These are phyloP conservation scores for Ustilaginoidea virens DNA, from an alignment of 2,329 filamentous ascomycete genomes.

Conservation along the genomic window DNA sequence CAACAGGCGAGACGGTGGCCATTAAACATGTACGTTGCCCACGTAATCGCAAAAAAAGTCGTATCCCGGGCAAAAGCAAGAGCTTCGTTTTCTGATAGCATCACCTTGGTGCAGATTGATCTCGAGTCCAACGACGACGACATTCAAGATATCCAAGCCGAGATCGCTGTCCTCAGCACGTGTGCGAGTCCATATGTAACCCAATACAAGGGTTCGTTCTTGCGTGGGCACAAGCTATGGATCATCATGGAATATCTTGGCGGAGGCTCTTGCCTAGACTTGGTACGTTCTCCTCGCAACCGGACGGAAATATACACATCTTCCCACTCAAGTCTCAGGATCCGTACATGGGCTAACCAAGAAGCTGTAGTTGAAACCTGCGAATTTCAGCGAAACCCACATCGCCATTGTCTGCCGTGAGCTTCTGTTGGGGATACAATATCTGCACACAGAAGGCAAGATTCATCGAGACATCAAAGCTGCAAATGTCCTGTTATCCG, in stretches of 20 bases:
- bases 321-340: neutral
- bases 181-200: conserved; percentile 91
- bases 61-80: neutral
- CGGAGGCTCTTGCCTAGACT: conserved; percentile 84
- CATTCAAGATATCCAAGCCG: conserved; percentile 94
- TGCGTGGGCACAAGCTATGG: conserved; percentile 95
- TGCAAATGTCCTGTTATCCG: conserved; percentile 86
- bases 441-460: conserved; percentile 85
- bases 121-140: conserved; percentile 98
- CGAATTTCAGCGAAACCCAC: conserved; percentile 73
- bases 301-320: neutral
- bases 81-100: conserved; percentile 1
- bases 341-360: conserved; percentile 15
- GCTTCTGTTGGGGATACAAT: conserved; percentile 77
- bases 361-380: conserved; percentile 63
- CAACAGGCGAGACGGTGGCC: conserved; percentile 83
- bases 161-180: conserved; percentile 88
- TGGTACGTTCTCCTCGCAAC: conserved; percentile 38
- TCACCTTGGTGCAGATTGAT: conserved; percentile 55
- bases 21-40: conserved; percentile 74
- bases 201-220: conserved; percentile 90
- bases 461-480: conserved; percentile 96
- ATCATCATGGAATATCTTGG: conserved; percentile 98
- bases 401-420: conserved; percentile 92
- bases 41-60: neutral